Percentiles rank a stretch among this genome's conserved stretches.
Evolutionary conservation across 345 rosid genomes (phyloP).

Genomic region (Citrus mangshanensis): DNA sequence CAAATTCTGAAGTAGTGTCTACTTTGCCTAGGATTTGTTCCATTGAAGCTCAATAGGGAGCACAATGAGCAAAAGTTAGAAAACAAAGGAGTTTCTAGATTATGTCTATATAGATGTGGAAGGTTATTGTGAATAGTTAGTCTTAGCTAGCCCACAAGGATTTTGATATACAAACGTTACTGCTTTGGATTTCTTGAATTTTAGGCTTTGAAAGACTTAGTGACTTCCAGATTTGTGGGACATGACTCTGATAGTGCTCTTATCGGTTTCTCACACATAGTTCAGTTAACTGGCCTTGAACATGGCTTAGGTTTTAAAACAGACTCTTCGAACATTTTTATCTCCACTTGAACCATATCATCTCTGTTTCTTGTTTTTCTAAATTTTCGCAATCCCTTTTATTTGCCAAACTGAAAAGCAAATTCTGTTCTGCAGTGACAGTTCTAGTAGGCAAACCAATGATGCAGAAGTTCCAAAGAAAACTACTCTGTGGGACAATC

Average conservation of each 20-base stretch:
- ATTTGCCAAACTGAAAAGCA: not conserved
- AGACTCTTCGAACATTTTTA: not conserved
- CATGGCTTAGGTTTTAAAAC: not conserved
- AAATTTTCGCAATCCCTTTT: not conserved
- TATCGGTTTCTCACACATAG: too few species aligned
- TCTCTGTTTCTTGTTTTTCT: not conserved
- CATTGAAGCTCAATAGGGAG: not conserved
- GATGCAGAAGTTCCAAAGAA: slow-evolving; percentile 17
- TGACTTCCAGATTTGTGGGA: too few species aligned
- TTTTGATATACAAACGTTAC: too few species aligned
- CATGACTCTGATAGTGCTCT: too few species aligned
- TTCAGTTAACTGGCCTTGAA: not conserved
- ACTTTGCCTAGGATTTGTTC: not conserved
- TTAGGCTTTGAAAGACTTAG: too few species aligned
- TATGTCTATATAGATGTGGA: not conserved
- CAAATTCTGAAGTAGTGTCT: not conserved
- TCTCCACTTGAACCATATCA: not conserved
- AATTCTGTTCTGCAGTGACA: not conserved
- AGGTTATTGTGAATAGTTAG: not conserved
- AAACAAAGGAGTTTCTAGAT: not conserved
- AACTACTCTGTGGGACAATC: slow-evolving; percentile 36
- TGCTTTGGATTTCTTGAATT: too few species aligned
- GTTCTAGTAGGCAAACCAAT: not conserved
- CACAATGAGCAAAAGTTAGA: not conserved
- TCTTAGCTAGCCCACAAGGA: not conserved